Evolutionary conservation across 805 yeast genomes (phyloP).

Genomic region (Torulaspora gathmanii): DNA sequence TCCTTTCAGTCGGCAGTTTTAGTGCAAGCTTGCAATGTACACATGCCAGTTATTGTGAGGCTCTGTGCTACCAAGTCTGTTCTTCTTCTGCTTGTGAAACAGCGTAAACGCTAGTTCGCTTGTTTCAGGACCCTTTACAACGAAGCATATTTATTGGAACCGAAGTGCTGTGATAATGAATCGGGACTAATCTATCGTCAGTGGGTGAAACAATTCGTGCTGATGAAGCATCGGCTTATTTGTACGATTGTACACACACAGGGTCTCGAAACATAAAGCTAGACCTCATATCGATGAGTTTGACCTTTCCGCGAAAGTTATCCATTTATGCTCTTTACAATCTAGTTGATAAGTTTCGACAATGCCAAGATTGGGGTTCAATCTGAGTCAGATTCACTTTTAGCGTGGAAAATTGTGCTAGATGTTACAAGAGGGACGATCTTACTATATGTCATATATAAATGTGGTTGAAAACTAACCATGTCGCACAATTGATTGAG

Average conservation of each 20-base stretch:
- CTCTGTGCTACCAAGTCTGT: no score
- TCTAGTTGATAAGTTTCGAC: not conserved
- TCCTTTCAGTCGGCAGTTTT: not conserved
- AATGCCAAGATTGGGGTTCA: not conserved
- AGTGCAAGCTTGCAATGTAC: no score
- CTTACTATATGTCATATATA: slow-evolving; percentile 2
- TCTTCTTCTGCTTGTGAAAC: no score
- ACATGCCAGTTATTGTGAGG: no score
- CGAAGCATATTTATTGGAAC: no score
- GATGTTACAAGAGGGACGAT: not conserved
- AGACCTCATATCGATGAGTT: no score
- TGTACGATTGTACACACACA: not conserved
- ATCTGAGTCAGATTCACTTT: not conserved
- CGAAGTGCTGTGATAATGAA: no score
- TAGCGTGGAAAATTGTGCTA: not conserved
- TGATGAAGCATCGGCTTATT: not conserved
- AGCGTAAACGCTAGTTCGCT: no score
- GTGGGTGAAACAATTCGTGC: no score
- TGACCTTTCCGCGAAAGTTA: not conserved
- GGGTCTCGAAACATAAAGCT: no score
- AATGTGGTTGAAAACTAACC: not conserved
- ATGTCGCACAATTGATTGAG: not conserved
- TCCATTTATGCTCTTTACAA: not conserved
- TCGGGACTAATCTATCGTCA: no score
- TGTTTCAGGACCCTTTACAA: no score